Evolutionary conservation across 164 flowering plant species (phyloP).

Genomic region (Taxillus chinensis): DNA sequence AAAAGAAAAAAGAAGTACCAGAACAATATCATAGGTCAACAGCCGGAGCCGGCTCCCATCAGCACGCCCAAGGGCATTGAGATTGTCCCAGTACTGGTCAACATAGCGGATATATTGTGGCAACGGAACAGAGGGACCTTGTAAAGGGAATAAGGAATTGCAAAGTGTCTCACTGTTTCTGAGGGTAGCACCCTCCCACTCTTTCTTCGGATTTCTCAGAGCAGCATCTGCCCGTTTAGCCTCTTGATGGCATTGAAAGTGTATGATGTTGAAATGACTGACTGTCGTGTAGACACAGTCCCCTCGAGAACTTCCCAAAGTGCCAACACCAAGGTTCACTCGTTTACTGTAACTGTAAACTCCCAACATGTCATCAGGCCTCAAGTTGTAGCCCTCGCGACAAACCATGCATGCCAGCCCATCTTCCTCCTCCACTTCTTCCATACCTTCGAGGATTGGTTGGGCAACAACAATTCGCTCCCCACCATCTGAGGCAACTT

Average conservation of each 20-base stretch:
- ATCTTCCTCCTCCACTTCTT: constrained; percentile 92
- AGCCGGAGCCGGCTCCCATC: constrained; percentile 90
- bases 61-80: constrained; percentile 89
- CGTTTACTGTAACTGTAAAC: constrained; percentile 92
- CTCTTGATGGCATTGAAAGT: constrained; percentile 97
- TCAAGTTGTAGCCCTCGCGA: constrained; percentile 91
- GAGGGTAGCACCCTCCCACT: constrained; percentile 98
- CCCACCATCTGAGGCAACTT: constrained; percentile 81
- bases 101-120: constrained; percentile 71
- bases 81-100: constrained; percentile 95
- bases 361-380: constrained; percentile 87
- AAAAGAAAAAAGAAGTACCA: constrained; percentile 36
- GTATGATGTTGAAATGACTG: constrained; percentile 94
- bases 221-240: constrained; percentile 98
- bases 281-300: constrained; percentile 98
- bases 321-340: constrained; percentile 75
- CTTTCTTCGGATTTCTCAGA: constrained; percentile 88
- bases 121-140: constrained; percentile 81
- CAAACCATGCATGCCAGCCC: constrained; percentile 99
- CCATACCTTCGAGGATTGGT: constrained; percentile 82
- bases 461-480: constrained; percentile 75
- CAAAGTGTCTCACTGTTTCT: constrained; percentile 94
- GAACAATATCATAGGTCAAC: constrained; percentile 88
- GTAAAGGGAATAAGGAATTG: constrained; percentile 86
- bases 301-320: constrained; percentile 79